Evolutionary conservation across 768 basidiomycete genomes (phyloP).

Genomic region (Pleurotus djamor): DNA sequence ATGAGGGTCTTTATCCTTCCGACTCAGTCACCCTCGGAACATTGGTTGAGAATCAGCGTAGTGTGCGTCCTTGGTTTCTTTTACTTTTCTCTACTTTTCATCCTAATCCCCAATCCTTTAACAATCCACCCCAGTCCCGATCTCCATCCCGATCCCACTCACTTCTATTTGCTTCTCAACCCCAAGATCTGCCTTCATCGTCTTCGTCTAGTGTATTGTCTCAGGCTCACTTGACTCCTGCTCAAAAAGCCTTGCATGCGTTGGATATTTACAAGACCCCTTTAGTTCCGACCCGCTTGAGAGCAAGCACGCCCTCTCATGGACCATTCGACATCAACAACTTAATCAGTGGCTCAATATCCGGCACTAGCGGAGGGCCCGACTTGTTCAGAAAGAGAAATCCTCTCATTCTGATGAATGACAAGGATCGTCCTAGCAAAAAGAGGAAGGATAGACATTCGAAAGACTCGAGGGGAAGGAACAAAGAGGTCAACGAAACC

Average conservation of each 20-base stretch:
- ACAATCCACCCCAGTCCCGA: conserved; percentile 30
- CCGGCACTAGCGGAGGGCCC: conserved; percentile 31
- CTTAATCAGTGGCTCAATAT: conserved; percentile 29
- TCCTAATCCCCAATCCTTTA: background rate
- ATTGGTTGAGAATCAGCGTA: conserved; percentile 54
- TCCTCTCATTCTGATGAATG: conserved; percentile 55
- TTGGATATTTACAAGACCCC: conserved; percentile 81
- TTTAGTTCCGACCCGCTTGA: conserved; percentile 60
- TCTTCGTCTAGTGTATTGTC: background rate
- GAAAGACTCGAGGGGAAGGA: conserved; percentile 30
- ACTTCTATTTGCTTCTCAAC: conserved; percentile 41
- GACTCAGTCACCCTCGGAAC: conserved; percentile 54
- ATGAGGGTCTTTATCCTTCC: conserved; percentile 22
- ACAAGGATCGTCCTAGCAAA: conserved; percentile 16
- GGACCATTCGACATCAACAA: conserved; percentile 20
- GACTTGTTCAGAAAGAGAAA: conserved; percentile 62
- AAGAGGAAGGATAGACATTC: conserved; percentile 35
- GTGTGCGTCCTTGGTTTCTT: conserved; percentile 34
- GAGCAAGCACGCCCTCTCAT: conserved; percentile 28
- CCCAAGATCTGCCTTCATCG: conserved; percentile 24
- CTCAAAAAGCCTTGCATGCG: conserved; percentile 68
- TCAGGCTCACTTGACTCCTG: conserved; percentile 31
- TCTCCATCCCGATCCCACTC: conserved; percentile 51
- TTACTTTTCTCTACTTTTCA: background rate
- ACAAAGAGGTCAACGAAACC: conserved; percentile 47